A percentile compares a stretch with the other conserved stretches of the same genome.
phyloP scores from a whole-genome alignment of 2,329 filamentous ascomycete genomes.

The Cladosporium phlei region DNA sequence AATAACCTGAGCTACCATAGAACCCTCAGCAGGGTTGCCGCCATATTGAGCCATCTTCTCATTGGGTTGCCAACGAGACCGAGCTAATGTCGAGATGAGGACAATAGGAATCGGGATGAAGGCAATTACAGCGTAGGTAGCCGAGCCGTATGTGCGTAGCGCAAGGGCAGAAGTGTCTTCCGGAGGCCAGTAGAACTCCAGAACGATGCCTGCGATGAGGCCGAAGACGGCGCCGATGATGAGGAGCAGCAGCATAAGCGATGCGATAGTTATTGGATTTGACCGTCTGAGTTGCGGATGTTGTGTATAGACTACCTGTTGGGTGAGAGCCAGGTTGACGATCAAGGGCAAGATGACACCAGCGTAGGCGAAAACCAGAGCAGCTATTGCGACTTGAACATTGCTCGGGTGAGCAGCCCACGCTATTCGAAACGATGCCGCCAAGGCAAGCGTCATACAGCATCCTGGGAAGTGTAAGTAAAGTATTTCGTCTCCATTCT shows the following conservation, averaged over 20 bases:
- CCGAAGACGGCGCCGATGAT: conserved; percentile 59
- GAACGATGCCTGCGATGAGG: conserved; percentile 61
- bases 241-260: conserved; percentile 56
- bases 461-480: conserved; percentile 45
- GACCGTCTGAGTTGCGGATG: conserved; percentile 70
- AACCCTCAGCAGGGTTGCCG: conserved; percentile 63
- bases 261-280: conserved; percentile 44
- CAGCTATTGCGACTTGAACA: conserved; percentile 49
- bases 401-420: conserved; percentile 47
- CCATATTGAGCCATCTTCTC: conserved; percentile 25
- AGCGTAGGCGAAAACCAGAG: conserved; percentile 65
- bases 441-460: conserved; percentile 45
- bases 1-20: conserved; percentile 60
- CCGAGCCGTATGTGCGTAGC: conserved; percentile 59
- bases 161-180: conserved; percentile 49
- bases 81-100: conserved; percentile 42
- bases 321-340: conserved; percentile 71
- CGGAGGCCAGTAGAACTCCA: conserved; percentile 63
- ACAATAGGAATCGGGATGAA: conserved; percentile 62
- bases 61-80: conserved; percentile 34
- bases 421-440: conserved; percentile 47
- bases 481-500: not conserved
- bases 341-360: conserved; percentile 72
- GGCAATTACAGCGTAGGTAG: conserved; percentile 61
- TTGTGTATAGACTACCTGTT: conserved; percentile 67